phyloP scores from a whole-genome alignment of 345 rosid species.

The Kandelia obovata region DNA sequence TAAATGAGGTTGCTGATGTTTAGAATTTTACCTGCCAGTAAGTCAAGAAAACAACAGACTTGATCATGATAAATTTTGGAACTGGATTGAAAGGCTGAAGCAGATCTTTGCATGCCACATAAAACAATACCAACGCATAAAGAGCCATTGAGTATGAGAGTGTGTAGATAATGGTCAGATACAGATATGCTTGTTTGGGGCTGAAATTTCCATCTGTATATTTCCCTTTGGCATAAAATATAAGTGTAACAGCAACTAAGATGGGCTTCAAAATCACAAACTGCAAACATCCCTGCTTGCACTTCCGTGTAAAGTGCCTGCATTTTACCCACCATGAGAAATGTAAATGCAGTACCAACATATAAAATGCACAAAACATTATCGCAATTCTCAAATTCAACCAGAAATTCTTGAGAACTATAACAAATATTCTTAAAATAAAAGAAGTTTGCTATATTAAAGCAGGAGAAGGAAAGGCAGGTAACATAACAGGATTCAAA shows the following conservation, averaged over 20 bases:
- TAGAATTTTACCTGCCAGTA: slow-evolving; percentile 85
- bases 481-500: background rate
- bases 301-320: slow-evolving; percentile 93
- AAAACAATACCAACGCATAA: slow-evolving; percentile 82
- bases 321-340: background rate
- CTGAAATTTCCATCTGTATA: slow-evolving; percentile 94
- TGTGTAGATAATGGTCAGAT: slow-evolving; percentile 88
- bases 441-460: background rate
- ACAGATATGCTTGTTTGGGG: slow-evolving; percentile 83
- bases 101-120: slow-evolving; percentile 95
- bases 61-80: slow-evolving; percentile 89
- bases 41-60: slow-evolving; percentile 93
- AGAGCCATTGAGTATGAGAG: slow-evolving; percentile 85
- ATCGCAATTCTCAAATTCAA: background rate
- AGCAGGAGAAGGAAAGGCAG: background rate
- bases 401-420: background rate
- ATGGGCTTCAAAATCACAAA: slow-evolving; percentile 96
- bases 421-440: background rate
- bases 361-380: background rate
- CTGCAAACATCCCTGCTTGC: slow-evolving; percentile 98
- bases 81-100: slow-evolving; percentile 99
- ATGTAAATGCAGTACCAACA: background rate
- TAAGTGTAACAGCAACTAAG: slow-evolving; percentile 78
- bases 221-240: slow-evolving; percentile 91
- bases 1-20: background rate